phyloP scores from a whole-genome alignment of 345 rosid species.

The Combretum micranthum region DNA sequence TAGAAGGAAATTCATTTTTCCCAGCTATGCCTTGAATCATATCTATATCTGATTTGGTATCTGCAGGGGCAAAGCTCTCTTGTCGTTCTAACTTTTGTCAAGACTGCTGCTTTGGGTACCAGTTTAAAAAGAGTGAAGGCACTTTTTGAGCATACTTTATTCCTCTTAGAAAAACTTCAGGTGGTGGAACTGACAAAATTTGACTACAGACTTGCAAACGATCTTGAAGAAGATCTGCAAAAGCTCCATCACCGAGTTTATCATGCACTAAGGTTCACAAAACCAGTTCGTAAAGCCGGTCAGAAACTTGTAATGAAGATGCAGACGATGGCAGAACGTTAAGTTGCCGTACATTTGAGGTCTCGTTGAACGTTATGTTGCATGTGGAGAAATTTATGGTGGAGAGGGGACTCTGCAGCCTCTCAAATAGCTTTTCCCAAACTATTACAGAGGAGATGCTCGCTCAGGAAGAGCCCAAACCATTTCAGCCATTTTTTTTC shows the following conservation, averaged over 20 bases:
- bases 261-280: slow-evolving; percentile 83
- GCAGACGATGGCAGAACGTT: slow-evolving; percentile 71
- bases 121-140: no score
- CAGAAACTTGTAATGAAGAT: slow-evolving; percentile 65
- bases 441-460: slow-evolving; percentile 96
- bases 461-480: slow-evolving; percentile 63
- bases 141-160: no score
- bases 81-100: no score
- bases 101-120: no score
- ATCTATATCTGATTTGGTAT: no score
- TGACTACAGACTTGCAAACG: slow-evolving; percentile 87
- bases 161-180: slow-evolving; percentile 34
- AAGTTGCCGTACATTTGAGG: slow-evolving; percentile 93
- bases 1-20: neutral
- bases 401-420: slow-evolving; percentile 88
- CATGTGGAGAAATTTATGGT: slow-evolving; percentile 97
- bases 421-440: slow-evolving; percentile 80
- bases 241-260: slow-evolving; percentile 89
- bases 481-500: slow-evolving; percentile 79
- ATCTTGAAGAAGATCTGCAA: slow-evolving; percentile 82
- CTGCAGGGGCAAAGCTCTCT: no score
- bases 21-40: no score
- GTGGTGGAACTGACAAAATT: slow-evolving; percentile 96
- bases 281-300: slow-evolving; percentile 72
- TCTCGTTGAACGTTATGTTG: slow-evolving; percentile 54